phyloP scores from a whole-genome alignment of 139 green algal species.

The Picochlorum sp. region DNA sequence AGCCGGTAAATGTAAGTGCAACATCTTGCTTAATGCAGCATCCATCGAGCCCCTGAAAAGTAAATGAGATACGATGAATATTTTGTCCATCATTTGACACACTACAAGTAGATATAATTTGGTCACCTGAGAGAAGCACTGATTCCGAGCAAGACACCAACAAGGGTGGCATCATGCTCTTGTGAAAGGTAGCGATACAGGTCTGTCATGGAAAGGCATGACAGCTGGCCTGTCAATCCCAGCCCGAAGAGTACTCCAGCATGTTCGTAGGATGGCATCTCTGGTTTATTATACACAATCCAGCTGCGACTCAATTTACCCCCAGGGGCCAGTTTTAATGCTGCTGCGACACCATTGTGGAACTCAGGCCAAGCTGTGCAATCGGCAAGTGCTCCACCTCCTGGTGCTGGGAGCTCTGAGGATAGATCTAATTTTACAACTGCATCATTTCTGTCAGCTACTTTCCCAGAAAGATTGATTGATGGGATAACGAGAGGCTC shows the following conservation, averaged over 20 bases:
- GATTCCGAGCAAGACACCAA: conserved; percentile 79
- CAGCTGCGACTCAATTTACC: conserved; percentile 56
- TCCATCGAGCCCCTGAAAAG: conserved; percentile 60
- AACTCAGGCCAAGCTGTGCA: conserved; percentile 91
- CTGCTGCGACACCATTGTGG: conserved; percentile 85
- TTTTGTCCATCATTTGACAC: not conserved
- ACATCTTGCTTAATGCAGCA: conserved; percentile 58
- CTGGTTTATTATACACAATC: conserved; percentile 71
- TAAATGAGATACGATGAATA: not conserved
- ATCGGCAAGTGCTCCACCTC: conserved; percentile 47
- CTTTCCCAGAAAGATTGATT: conserved; percentile 60
- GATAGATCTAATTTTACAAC: conserved; percentile 66
- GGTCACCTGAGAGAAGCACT: conserved; percentile 33
- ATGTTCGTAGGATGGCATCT: conserved; percentile 59
- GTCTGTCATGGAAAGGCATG: conserved; percentile 35
- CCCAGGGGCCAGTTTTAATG: conserved; percentile 42
- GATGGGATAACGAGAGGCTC: conserved; percentile 61
- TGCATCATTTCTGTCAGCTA: conserved; percentile 50
- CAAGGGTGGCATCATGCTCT: conserved; percentile 67
- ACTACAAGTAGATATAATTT: not conserved
- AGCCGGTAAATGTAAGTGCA: conserved; percentile 89
- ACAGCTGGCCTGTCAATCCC: conserved; percentile 53
- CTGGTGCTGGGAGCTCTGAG: conserved; percentile 26
- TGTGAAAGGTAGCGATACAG: conserved; percentile 58
- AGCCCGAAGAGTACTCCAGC: conserved; percentile 84